phyloP scores from a whole-genome alignment of 2,329 filamentous ascomycete genomes.

The Arthrobotrys conoides region DNA sequence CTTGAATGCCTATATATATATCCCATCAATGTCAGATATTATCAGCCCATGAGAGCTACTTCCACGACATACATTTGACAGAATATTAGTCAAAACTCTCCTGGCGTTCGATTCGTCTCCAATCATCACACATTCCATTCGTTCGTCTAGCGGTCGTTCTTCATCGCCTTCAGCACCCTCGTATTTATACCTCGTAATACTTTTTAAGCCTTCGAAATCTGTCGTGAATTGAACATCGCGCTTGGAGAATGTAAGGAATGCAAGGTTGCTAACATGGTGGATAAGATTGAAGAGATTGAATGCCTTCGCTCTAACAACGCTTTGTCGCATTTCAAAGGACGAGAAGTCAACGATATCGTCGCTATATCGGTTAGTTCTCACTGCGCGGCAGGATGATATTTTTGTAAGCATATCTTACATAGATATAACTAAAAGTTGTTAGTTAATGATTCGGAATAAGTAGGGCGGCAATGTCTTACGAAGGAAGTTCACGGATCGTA shows the following conservation, averaged over 20 bases:
- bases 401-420: slow-evolving; percentile 15
- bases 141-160: slow-evolving; percentile 55
- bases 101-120: slow-evolving; percentile 63
- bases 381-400: background rate
- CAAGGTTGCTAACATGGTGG: slow-evolving; percentile 60
- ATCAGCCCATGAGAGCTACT: background rate
- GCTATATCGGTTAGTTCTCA: slow-evolving; percentile 42
- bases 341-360: slow-evolving; percentile 64
- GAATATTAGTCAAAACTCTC: slow-evolving; percentile 62
- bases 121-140: slow-evolving; percentile 60
- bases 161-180: slow-evolving; percentile 51
- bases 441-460: slow-evolving; percentile 10
- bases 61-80: slow-evolving; percentile 60
- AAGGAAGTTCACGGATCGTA: slow-evolving; percentile 61
- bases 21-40: slow-evolving; percentile 19
- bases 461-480: slow-evolving; percentile 39
- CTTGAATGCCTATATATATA: slow-evolving; percentile 62
- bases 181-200: slow-evolving; percentile 49
- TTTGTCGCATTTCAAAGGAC: slow-evolving; percentile 61
- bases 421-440: slow-evolving; percentile 60
- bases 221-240: slow-evolving; percentile 58
- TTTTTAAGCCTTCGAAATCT: slow-evolving; percentile 47
- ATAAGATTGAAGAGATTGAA: slow-evolving; percentile 63
- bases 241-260: slow-evolving; percentile 58
- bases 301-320: slow-evolving; percentile 52